phyloP scores from a whole-genome alignment of 345 rosid genomes.

The Citrus mangshanensis region DNA sequence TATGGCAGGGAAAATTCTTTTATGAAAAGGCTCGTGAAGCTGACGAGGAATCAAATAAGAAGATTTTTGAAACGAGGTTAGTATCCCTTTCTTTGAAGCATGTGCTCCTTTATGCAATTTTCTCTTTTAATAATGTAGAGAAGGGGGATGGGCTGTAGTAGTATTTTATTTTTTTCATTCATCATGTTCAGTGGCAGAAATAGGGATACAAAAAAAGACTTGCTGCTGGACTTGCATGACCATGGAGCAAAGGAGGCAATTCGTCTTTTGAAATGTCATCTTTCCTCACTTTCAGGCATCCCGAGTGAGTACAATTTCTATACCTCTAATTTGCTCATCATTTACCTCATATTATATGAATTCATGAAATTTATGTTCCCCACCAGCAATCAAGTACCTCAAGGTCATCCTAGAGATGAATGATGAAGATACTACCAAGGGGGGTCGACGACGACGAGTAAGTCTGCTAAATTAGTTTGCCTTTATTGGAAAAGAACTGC shows the following conservation, averaged over 20 bases:
- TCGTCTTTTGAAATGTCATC: conserved; percentile 42
- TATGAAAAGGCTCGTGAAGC: conserved; percentile 46
- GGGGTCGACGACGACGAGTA: conserved; percentile 50
- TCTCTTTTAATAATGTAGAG: background rate
- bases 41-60: conserved; percentile 48
- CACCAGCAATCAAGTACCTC: conserved; percentile 47
- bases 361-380: background rate
- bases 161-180: background rate
- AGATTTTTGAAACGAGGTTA: conserved; percentile 49
- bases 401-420: conserved; percentile 41
- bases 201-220: conserved; percentile 19
- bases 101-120: too few relatives aligned
- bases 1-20: conserved; percentile 51
- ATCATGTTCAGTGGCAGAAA: conserved; percentile 19
- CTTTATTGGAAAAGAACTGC: background rate
- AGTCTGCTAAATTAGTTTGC: background rate
- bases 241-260: conserved; percentile 43
- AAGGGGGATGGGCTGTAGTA: background rate
- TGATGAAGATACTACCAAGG: conserved; percentile 37
- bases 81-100: conserved; percentile 7
- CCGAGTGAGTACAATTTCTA: conserved; percentile 34
- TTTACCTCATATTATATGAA: background rate
- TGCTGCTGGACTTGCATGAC: conserved; percentile 39
- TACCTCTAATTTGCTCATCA: conserved; percentile 6
- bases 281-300: conserved; percentile 48